Conservation (phyloP, 306 rosid species). For the Pueraria montana region DNA sequence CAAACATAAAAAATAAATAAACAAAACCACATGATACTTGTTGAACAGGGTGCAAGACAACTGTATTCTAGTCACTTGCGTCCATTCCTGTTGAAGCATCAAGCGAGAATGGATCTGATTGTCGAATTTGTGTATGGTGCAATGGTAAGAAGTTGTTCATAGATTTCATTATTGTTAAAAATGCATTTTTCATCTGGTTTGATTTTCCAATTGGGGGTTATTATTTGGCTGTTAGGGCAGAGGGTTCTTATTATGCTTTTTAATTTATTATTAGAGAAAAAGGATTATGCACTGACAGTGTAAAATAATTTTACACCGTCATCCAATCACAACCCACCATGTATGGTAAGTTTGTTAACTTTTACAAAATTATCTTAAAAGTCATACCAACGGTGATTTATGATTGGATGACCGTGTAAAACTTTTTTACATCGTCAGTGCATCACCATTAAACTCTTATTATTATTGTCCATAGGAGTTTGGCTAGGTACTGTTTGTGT, state of each 20-base stretch:
- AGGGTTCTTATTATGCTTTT: not conserved
- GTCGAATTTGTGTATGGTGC: slow-evolving; percentile 51
- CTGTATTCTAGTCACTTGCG: slow-evolving; percentile 61
- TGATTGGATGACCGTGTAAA: too few relatives aligned
- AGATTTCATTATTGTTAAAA: not conserved
- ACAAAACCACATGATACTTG: not conserved
- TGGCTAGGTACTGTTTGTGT: not conserved
- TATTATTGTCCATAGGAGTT: not conserved
- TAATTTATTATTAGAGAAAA: not conserved
- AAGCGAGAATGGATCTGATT: slow-evolving; percentile 60
- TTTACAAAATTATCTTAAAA: too few relatives aligned
- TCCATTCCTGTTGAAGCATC: slow-evolving; percentile 66
- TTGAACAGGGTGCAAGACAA: slow-evolving; percentile 62
- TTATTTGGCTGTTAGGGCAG: not conserved
- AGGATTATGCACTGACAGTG: too few relatives aligned
- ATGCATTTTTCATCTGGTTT: not conserved
- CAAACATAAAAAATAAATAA: not conserved
- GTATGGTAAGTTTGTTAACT: too few relatives aligned
- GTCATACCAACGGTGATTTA: too few relatives aligned
- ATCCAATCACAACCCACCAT: too few relatives aligned
- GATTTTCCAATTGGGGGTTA: not conserved
- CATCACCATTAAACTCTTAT: too few relatives aligned
- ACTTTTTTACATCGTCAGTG: too few relatives aligned
- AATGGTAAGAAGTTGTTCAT: slow-evolving; percentile 53
- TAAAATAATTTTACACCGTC: too few relatives aligned